phyloP scores from a whole-genome alignment of 2,329 filamentous ascomycete species.

The Metarhizium humberi region DNA sequence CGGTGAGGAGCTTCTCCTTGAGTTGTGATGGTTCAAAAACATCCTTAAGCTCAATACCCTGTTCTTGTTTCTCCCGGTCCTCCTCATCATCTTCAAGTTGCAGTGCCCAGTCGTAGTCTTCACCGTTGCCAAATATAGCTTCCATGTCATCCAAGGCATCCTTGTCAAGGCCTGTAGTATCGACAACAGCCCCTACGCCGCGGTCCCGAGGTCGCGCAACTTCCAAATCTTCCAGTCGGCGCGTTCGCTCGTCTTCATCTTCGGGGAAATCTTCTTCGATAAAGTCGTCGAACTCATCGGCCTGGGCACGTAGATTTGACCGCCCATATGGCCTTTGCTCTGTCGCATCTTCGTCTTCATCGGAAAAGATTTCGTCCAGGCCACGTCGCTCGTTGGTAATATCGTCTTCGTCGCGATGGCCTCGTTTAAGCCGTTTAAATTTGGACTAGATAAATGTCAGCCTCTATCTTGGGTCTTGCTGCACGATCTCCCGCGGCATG shows the following conservation, averaged over 20 bases:
- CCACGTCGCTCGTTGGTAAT: constrained; percentile 57
- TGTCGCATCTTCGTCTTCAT: constrained; percentile 72
- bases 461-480: neutral
- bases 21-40: constrained; percentile 97
- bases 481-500: neutral
- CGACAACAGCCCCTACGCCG: constrained; percentile 60
- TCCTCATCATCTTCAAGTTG: constrained; percentile 82
- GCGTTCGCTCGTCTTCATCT: constrained; percentile 69
- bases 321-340: constrained; percentile 44
- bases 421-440: constrained; percentile 93
- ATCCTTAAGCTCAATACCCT: constrained; percentile 87
- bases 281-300: constrained; percentile 86
- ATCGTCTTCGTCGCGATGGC: constrained; percentile 67
- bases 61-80: constrained; percentile 67
- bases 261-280: constrained; percentile 94
- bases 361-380: constrained; percentile 88
- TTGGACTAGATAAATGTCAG: constrained; percentile 52
- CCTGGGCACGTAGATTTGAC: constrained; percentile 47
- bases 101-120: constrained; percentile 91
- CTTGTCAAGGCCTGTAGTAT: constrained; percentile 80
- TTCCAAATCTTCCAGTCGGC: constrained; percentile 76
- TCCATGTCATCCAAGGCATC: constrained; percentile 93
- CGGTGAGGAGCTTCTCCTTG: constrained; percentile 87
- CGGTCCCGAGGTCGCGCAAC: constrained; percentile 72
- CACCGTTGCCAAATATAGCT: constrained; percentile 88